Percentiles rank a stretch among this genome's conserved stretches.
phyloP scores from a whole-genome alignment of 2,329 filamentous ascomycete species.

The Lasiodiplodia gonubiensis region DNA sequence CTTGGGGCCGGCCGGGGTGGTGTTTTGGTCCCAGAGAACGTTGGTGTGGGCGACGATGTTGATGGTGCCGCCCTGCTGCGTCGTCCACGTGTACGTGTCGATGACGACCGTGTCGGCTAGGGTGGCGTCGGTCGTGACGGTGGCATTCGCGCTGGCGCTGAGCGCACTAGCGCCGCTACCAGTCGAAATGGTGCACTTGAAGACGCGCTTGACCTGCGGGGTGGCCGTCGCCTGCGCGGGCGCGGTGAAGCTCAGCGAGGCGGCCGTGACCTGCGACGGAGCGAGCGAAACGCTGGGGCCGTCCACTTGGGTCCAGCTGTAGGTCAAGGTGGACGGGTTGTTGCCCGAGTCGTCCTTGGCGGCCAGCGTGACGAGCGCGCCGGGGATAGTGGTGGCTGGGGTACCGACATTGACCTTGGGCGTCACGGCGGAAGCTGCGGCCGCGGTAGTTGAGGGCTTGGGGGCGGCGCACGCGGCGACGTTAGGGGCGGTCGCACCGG shows the following conservation, averaged over 20 bases:
- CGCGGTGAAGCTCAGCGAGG: constrained; percentile 36
- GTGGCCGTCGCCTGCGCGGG: constrained; percentile 34
- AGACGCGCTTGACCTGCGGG: constrained; percentile 35
- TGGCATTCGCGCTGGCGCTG: constrained; percentile 38
- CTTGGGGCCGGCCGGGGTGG: constrained; percentile 35
- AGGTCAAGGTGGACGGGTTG: constrained; percentile 37
- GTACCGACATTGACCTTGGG: constrained; percentile 31
- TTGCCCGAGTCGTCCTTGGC: constrained; percentile 38
- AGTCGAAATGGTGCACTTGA: constrained; percentile 39
- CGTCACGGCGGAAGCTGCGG: constrained; percentile 34
- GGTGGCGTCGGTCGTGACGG: constrained; percentile 37
- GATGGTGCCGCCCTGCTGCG: constrained; percentile 40
- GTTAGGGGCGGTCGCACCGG: constrained; percentile 38
- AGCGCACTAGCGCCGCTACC: constrained; percentile 35
- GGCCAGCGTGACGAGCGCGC: constrained; percentile 38
- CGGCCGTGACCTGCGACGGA: constrained; percentile 27
- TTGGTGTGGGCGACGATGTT: constrained; percentile 43
- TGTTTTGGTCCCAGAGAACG: constrained; percentile 35
- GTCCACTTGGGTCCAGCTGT: constrained; percentile 40
- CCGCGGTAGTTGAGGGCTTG: constrained; percentile 30
- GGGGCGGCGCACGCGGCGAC: constrained; percentile 36
- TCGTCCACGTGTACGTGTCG: constrained; percentile 43
- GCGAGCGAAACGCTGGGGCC: constrained; percentile 36
- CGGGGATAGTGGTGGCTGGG: constrained; percentile 35
- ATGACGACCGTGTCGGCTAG: constrained; percentile 39